Conservation (phyloP, 129 eudicot species). For the Solidago caesia region DNA sequence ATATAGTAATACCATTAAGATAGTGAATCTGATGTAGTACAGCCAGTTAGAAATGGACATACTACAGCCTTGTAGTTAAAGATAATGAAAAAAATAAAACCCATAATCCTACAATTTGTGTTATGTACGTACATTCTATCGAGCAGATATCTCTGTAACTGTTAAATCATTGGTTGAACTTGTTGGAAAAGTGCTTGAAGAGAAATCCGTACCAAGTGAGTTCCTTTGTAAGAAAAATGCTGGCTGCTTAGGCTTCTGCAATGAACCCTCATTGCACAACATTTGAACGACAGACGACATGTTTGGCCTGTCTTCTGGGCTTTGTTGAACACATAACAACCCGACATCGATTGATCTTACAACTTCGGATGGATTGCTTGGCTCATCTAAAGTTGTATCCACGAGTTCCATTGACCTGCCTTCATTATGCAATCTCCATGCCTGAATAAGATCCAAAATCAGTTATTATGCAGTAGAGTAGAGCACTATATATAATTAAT, state of each 20-base stretch:
- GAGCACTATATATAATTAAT: neutral
- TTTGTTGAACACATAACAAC: slow-evolving; percentile 39
- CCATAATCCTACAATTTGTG: neutral
- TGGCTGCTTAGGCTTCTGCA: slow-evolving; percentile 30
- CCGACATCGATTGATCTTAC: slow-evolving; percentile 35
- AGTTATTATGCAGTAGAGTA: neutral
- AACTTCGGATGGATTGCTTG: slow-evolving; percentile 21
- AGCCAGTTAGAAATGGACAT: no score
- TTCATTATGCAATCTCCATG: slow-evolving; percentile 28
- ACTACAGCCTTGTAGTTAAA: no score
- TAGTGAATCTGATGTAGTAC: no score
- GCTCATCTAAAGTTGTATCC: slow-evolving; percentile 13
- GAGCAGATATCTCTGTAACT: slow-evolving; percentile 9
- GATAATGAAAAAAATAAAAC: neutral
- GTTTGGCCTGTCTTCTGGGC: slow-evolving; percentile 35
- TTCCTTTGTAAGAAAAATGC: slow-evolving; percentile 17
- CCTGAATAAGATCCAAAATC: slow-evolving; percentile 7
- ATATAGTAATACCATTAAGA: no score
- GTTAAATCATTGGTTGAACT: slow-evolving; percentile 13
- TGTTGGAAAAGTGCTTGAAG: slow-evolving; percentile 15
- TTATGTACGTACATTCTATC: neutral
- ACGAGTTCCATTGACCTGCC: slow-evolving; percentile 27
- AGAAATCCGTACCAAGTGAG: neutral
- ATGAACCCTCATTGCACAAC: slow-evolving; percentile 24
- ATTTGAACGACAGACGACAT: slow-evolving; percentile 26